Evolutionary conservation across 805 yeast species (phyloP).

Genomic region (Ogataea angusta): DNA sequence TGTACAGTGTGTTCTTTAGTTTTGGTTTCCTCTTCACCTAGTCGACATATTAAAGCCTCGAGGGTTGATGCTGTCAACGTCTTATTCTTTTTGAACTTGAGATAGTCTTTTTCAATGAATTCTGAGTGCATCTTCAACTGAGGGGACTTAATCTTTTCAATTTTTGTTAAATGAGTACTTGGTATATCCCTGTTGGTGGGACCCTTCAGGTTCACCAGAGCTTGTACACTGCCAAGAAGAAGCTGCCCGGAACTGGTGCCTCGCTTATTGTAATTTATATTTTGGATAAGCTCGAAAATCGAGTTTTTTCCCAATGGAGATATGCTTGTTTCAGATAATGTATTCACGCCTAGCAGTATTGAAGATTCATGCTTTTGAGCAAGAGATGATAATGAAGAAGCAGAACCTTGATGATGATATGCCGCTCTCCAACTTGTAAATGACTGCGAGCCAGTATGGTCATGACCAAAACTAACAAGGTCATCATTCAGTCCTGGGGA

Average conservation of each 20-base stretch:
- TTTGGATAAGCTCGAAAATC: conserved; percentile 70
- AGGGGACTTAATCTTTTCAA: conserved; percentile 42
- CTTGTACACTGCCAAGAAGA: conserved; percentile 34
- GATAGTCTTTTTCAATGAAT: conserved; percentile 43
- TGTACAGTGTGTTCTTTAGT: conserved; percentile 9
- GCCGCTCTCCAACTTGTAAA: not conserved
- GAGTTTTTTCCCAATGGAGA: conserved; percentile 72
- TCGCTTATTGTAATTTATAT: conserved; percentile 41
- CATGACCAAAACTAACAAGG: not conserved
- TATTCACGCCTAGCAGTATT: conserved; percentile 38
- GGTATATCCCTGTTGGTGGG: conserved; percentile 88
- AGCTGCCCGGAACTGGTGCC: conserved; percentile 31
- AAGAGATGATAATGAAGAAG: conserved; percentile 26
- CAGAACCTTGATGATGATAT: conserved; percentile 23
- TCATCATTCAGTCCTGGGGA: not conserved
- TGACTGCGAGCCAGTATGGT: not conserved
- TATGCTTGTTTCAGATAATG: conserved; percentile 36
- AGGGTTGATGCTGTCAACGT: conserved; percentile 42
- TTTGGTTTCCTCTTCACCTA: conserved; percentile 22
- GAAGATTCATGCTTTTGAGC: conserved; percentile 36
- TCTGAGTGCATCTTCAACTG: conserved; percentile 43
- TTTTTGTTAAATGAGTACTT: conserved; percentile 60
- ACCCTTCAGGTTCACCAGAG: conserved; percentile 46
- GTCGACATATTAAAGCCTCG: conserved; percentile 32
- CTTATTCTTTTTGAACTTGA: conserved; percentile 40